phyloP scores from a whole-genome alignment of 2,329 filamentous ascomycete genomes.

The Cladobotryum mycophilum region DNA sequence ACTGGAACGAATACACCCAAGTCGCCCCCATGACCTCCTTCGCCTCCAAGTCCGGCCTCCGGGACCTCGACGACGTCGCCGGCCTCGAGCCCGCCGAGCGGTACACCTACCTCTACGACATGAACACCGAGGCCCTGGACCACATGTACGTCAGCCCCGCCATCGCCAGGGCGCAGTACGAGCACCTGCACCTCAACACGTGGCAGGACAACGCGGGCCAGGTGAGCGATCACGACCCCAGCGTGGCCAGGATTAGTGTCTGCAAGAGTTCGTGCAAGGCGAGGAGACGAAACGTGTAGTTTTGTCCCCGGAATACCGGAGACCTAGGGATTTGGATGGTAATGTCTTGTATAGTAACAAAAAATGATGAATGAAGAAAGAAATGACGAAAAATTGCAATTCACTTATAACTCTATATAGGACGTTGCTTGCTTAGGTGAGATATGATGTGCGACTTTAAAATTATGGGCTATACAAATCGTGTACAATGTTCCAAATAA shows the following conservation, averaged over 20 bases:
- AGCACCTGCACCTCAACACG: constrained; percentile 67
- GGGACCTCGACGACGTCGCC: constrained; percentile 56
- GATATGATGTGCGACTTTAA: too few species aligned
- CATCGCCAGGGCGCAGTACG: constrained; percentile 43
- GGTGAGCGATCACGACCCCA: constrained; percentile 65
- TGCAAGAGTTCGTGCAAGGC: constrained; percentile 34
- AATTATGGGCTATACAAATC: too few species aligned
- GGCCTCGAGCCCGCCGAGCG: constrained; percentile 49
- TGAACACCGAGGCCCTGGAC: constrained; percentile 64
- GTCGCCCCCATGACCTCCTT: constrained; percentile 55
- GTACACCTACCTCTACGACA: constrained; percentile 66
- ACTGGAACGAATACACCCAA: constrained; percentile 68
- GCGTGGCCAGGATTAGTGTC: constrained; percentile 56
- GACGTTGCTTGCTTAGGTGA: too few species aligned
- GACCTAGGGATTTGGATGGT: too few species aligned
- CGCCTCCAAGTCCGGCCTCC: constrained; percentile 44
- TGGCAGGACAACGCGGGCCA: constrained; percentile 54
- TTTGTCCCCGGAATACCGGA: too few species aligned
- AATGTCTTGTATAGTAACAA: too few species aligned
- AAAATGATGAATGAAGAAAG: too few species aligned
- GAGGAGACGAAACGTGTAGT: too few species aligned
- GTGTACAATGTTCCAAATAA: too few species aligned
- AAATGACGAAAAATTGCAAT: too few species aligned
- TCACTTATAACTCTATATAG: too few species aligned
- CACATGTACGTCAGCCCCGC: constrained; percentile 60